Base-by-base conservation (phyloP, 768 basidiomycete genomes). In the Rubroboletus pulcherrimus region DNA sequence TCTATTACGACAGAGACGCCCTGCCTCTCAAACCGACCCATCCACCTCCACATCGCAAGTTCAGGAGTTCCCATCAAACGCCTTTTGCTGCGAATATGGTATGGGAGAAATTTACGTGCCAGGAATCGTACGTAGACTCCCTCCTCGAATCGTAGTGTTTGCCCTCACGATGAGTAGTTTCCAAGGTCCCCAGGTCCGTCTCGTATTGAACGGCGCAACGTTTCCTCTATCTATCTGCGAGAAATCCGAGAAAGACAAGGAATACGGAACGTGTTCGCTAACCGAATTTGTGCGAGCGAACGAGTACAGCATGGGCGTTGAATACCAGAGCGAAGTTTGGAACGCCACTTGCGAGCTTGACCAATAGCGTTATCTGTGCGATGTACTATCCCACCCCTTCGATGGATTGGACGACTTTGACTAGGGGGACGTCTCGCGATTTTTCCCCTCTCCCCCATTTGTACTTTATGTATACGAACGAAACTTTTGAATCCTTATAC, bases 51-150 rank as follows among this genome's bases (percentile, higher is more conserved):
- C 40, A 60, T 37, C 71, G 77, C 33, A 73, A 70, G 38, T 78
- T 71, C 64, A 63, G 66, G 49, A 75, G 68, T 15, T 72, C 75
- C 4, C 21, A 59, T 11, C 75, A 75, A 56, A 64, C 73, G 10
- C 77, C 77, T 19, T 78, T 78, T 51, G 76, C 64, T 21, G 76
- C 75, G 31, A 68, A 65, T 34, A 76, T 78, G 72, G 53, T 74
- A 17, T 78, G 75, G 75, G 77, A 78, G 63, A 70, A 62, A 58
- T 78, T 76, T 60, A 64, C 65, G 4, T 78, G 77, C 64, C 44
- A 61, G 31, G 57, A 59, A n/a, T 74, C 73, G 73, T 73, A 35
- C 38, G 67, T 63, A 4, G 10, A 49, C 21, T 2, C 7, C 14
- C 9, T 11, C 4, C 26, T 49, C 7, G 29, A 17, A 29, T 11